Conservation (phyloP, 306 rosid genomes). For the Neltuma alba region DNA sequence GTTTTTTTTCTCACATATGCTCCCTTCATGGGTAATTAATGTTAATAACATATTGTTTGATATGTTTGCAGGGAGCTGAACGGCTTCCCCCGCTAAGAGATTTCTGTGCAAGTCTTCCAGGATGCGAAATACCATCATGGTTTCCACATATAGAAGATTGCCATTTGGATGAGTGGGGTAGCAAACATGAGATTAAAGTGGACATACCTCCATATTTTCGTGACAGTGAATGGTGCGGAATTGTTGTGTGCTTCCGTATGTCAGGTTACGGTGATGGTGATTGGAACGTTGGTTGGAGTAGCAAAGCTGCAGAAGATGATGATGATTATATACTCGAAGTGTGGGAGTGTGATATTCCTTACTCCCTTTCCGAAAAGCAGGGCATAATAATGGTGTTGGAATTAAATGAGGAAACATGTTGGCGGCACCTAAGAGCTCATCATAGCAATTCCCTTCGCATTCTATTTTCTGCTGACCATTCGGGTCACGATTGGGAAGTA, state of each 20-base stretch:
- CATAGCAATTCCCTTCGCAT: neutral
- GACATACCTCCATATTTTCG: neutral
- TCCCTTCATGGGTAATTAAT: neutral
- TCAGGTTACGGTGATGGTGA: too few species aligned
- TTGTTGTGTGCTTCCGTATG: neutral
- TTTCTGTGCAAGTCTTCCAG: neutral
- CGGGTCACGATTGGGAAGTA: too few species aligned
- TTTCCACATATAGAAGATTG: neutral
- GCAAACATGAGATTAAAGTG: neutral
- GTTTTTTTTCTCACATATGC: neutral
- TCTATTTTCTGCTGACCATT: too few species aligned
- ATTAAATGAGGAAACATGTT: neutral
- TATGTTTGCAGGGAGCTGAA: neutral
- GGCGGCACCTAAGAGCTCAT: neutral
- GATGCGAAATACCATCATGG: neutral
- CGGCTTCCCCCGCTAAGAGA: neutral
- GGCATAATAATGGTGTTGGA: neutral
- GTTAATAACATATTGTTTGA: neutral
- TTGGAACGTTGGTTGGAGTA: too few species aligned
- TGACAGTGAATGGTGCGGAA: neutral
- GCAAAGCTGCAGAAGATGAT: too few species aligned
- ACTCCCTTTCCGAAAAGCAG: too few species aligned
- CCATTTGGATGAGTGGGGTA: too few species aligned
- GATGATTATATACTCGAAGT: too few species aligned
- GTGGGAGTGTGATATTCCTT: too few species aligned